Evolutionary conservation across 495 filamentous ascomycete species (phyloP).

Genomic region (Neurospora tetrasperma): DNA sequence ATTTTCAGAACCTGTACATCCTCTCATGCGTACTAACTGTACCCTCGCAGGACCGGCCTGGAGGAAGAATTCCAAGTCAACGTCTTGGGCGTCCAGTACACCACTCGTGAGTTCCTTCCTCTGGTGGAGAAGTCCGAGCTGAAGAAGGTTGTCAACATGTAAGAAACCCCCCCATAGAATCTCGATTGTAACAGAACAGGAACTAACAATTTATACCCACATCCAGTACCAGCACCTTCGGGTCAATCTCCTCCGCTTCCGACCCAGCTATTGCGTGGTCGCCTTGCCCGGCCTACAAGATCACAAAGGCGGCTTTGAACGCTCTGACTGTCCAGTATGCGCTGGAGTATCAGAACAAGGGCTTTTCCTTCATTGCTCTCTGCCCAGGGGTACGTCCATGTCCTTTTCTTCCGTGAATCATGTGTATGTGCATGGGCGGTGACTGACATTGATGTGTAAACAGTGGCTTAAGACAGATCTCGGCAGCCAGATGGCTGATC

Average conservation of each 20-base stretch:
- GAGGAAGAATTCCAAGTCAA: conserved; percentile 34
- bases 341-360: conserved; percentile 26
- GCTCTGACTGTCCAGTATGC: conserved; percentile 41
- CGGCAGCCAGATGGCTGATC: conserved; percentile 29
- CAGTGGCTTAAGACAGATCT: conserved; percentile 1
- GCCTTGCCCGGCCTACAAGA: conserved; percentile 37
- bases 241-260: conserved; percentile 28
- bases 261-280: conserved; percentile 10
- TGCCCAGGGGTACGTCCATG: conserved; percentile 32
- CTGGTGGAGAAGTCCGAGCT: conserved; percentile 32
- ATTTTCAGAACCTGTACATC: background rate
- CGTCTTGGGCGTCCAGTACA: conserved; percentile 32
- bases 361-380: conserved; percentile 36
- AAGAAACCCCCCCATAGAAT: background rate
- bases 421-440: background rate
- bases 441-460: background rate
- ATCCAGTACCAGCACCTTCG: conserved; percentile 29
- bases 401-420: background rate
- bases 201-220: background rate
- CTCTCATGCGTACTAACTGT: background rate
- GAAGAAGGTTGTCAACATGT: conserved; percentile 41
- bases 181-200: background rate
- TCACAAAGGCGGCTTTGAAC: conserved; percentile 43
- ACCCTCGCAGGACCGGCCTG: conserved; percentile 21
- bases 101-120: conserved; percentile 36